Evolutionary conservation across 1,284 basidiomycete species (phyloP), one percentile per base, ranked within the genome.

Genomic region (Pholiota adiposa): DNA sequence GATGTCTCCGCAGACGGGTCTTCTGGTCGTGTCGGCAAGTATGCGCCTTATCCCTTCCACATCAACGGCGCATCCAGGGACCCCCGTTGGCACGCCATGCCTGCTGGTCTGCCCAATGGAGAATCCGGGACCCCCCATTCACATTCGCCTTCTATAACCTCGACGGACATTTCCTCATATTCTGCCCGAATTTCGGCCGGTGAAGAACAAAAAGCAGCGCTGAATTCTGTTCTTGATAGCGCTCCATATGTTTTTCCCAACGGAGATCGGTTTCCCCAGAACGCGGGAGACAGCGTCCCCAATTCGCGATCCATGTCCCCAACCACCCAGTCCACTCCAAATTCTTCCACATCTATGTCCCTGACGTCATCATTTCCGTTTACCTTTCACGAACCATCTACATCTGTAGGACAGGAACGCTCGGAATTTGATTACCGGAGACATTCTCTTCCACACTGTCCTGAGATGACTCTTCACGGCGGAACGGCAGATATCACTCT

Each of bases 271-370:
- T 72, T 68, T 49, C 58, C 64, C 23, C 65, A 66, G 41, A 62
- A 56, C 27, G 34, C 66, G 12, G 55, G 59, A n/a, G 67, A 67
- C 23, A 67, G 65, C 52, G 48, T 67, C 70, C 78, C 87, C 19
- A 78, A 77, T 59, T 89, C 86, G 70, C 86, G 89, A 54, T 89
- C 89, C 18, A 80, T 90, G 65, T 90, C 89, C n/a, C 88, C 88
- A 34, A 80, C 82, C 18, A 78, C 81, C 19, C 44, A 46, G 23
- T 87, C 88, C 4, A 87, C 86, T n/a, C 83, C 85, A 34, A 82
- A 84, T 51, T 87, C 87, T 21, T 82, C 86, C 23, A 84, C 88
- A 43, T 84, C 86, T 59, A 80, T 86, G 40, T 80, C 85, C 55
- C 72, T 90, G 68, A 83, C 86, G 62, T 81, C 86, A 56, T 79